Conservation (phyloP, 148 eudicot species). For the Rhododendron kiyosumense region DNA sequence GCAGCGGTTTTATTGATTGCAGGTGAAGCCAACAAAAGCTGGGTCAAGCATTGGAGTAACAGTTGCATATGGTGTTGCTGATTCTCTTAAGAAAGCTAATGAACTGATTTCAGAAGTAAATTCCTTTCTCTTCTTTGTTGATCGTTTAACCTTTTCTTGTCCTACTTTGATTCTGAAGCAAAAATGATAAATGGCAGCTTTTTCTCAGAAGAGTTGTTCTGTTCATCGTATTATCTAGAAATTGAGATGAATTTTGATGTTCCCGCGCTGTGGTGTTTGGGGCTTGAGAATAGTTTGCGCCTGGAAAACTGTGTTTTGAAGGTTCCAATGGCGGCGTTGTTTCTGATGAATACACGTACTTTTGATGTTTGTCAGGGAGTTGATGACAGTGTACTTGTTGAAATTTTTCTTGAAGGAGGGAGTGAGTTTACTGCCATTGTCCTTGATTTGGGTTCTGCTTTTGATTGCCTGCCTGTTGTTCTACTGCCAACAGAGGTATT, state of each 20-base stretch:
- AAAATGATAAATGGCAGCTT: background rate
- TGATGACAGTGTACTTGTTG: slow-evolving; percentile 74
- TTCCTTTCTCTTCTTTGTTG: background rate
- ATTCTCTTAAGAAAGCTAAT: slow-evolving; percentile 57
- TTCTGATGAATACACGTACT: background rate
- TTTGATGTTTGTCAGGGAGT: slow-evolving; percentile 50
- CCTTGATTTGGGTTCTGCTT: slow-evolving; percentile 74
- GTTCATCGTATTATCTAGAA: background rate
- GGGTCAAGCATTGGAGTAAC: slow-evolving; percentile 93
- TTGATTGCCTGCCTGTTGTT: slow-evolving; percentile 54
- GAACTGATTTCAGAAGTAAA: slow-evolving; percentile 59
- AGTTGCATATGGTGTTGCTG: slow-evolving; percentile 82
- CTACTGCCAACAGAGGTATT: slow-evolving; percentile 68
- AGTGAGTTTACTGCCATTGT: slow-evolving; percentile 83
- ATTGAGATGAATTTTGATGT: background rate
- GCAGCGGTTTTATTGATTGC: background rate
- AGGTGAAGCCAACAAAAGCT: slow-evolving; percentile 96
- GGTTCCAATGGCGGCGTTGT: background rate
- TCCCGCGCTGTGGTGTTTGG: background rate
- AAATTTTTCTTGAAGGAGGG: slow-evolving; percentile 85
- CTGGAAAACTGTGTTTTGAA: background rate
- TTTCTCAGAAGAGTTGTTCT: background rate
- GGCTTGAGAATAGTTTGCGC: background rate
- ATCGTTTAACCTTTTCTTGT: background rate
- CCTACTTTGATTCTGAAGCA: background rate